phyloP scores from a whole-genome alignment of 2,329 filamentous ascomycete genomes.

The Drechslerella dactyloides region DNA sequence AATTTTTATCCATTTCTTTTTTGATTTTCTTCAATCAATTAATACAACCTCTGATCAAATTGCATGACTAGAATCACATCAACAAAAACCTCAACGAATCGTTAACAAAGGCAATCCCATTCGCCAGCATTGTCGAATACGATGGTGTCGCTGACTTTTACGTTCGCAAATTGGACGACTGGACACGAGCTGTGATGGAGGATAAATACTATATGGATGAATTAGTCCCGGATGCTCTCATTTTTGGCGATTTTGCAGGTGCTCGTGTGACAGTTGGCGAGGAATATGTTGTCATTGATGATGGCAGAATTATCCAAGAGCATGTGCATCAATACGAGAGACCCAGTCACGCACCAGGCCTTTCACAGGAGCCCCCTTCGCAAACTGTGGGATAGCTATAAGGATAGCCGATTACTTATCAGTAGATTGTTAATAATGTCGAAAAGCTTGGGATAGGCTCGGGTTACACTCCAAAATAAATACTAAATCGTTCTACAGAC shows the following conservation, averaged over 20 bases:
- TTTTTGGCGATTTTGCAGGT: constrained; percentile 4
- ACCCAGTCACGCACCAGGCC: too few relatives aligned
- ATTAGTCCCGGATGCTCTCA: constrained; percentile 1
- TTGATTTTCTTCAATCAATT: too few relatives aligned
- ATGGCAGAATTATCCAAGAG: constrained; percentile 4
- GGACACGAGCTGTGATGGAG: constrained; percentile 7
- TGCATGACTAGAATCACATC: constrained; percentile 16
- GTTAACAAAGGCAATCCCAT: constrained; percentile 5
- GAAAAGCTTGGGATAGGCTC: too few relatives aligned
- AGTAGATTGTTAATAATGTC: too few relatives aligned
- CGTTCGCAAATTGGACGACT: constrained; percentile 17
- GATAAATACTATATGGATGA: constrained; percentile 16
- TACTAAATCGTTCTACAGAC: too few relatives aligned
- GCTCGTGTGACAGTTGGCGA: constrained; percentile 11
- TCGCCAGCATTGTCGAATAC: neutral
- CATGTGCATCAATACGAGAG: too few relatives aligned
- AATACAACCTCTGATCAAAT: too few relatives aligned
- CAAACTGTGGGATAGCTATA: too few relatives aligned
- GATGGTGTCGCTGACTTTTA: constrained; percentile 23
- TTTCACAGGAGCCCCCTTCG: too few relatives aligned
- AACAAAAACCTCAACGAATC: constrained; percentile 2
- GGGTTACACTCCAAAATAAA: too few relatives aligned
- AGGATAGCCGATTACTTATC: too few relatives aligned
- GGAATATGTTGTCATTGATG: constrained; percentile 16
- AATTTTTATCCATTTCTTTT: neutral